phyloP scores from a whole-genome alignment of 768 basidiomycete genomes.

The Trametes gibbosa region DNA sequence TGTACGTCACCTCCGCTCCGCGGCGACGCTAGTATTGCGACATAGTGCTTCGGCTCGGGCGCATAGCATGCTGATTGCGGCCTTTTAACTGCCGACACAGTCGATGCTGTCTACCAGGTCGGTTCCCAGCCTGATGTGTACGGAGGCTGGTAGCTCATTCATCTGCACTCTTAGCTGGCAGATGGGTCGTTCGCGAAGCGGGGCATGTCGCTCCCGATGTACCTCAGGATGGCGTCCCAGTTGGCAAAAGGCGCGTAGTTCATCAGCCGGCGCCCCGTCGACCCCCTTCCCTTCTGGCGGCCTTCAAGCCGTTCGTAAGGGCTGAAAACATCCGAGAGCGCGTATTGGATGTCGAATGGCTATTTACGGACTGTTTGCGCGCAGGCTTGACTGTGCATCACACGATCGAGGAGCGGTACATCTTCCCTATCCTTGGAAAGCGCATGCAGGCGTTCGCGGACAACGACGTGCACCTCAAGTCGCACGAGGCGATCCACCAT shows the following conservation, averaged over 20 bases:
- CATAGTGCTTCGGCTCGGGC: not conserved
- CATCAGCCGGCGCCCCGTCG: no score
- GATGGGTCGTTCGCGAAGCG: constrained; percentile 48
- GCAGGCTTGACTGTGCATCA: constrained; percentile 56
- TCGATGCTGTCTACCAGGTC: constrained; percentile 46
- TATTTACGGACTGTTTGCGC: not conserved
- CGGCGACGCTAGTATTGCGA: no score
- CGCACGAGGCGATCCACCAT: constrained; percentile 53
- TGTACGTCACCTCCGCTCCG: constrained; percentile 32
- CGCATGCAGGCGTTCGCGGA: constrained; percentile 47
- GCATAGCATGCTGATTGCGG: not conserved
- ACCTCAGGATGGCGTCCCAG: constrained; percentile 38
- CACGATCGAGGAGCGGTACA: constrained; percentile 49
- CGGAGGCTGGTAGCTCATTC: not conserved
- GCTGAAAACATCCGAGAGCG: no score
- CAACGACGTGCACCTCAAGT: constrained; percentile 44
- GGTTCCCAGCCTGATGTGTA: not conserved
- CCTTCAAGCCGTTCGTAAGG: no score
- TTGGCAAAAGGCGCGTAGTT: constrained; percentile 40
- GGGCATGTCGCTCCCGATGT: constrained; percentile 43
- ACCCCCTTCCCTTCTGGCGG: no score
- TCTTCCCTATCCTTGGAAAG: constrained; percentile 52
- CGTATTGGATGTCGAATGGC: not conserved
- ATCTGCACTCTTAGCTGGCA: constrained; percentile 37
- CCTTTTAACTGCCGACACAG: constrained; percentile 40